These are phyloP conservation scores for Plasmodium inui DNA, from an alignment of 169 alveolate genomes.

Conservation along the genomic window DNA sequence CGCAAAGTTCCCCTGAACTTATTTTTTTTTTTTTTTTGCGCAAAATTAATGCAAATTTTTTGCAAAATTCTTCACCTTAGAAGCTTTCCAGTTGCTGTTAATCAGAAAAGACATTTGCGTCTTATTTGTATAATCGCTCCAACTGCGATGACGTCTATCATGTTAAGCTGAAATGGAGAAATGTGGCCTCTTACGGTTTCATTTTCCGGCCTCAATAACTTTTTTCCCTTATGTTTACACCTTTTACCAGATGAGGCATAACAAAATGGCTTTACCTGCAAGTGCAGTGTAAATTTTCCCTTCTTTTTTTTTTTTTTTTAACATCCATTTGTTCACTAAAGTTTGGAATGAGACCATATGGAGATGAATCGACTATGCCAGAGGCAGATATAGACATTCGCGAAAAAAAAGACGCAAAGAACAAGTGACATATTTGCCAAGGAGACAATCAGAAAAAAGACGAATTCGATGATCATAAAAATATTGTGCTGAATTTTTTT, in stretches of 20 bases:
- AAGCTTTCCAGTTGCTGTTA: neutral
- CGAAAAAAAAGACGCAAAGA: neutral
- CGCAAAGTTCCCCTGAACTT: neutral
- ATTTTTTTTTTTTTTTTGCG: neutral
- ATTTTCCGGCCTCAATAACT: neutral
- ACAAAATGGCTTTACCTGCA: neutral
- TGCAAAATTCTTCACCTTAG: neutral
- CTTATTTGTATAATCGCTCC: neutral
- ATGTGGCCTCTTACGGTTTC: neutral
- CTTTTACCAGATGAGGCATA: neutral
- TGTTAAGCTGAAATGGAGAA: neutral
- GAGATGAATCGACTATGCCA: neutral
- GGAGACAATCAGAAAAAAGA: neutral
- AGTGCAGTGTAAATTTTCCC: neutral
- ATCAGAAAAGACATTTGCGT: constrained; percentile 1
- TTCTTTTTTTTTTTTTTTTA: neutral
- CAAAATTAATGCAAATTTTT: neutral
- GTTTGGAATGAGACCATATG: neutral
- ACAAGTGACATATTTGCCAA: neutral
- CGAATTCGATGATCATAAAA: neutral
- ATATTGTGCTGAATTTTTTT: neutral
- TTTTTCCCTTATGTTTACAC: neutral
- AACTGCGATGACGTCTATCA: neutral
- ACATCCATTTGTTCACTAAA: neutral
- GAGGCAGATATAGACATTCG: neutral